Percentiles rank a stretch among this genome's conserved stretches.
These are phyloP conservation scores for Lactarius indigo DNA, from an alignment of 768 basidiomycete species.

Conservation along the genomic window DNA sequence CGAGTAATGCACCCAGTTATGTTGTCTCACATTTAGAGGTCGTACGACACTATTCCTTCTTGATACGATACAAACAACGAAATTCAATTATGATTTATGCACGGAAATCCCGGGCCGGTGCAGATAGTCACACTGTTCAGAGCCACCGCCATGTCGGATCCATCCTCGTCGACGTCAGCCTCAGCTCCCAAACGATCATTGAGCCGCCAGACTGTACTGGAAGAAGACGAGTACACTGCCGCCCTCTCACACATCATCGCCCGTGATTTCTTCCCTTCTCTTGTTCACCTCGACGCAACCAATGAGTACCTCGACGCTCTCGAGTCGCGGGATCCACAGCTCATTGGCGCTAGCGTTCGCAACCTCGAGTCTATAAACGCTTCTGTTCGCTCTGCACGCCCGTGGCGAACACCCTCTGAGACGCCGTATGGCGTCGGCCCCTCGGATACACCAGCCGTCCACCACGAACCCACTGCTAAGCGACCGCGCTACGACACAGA, in stretches of 20 bases:
- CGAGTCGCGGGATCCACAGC: constrained; percentile 65
- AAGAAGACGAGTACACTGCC: constrained; percentile 94
- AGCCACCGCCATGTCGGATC: constrained; percentile 33
- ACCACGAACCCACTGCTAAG: constrained; percentile 46
- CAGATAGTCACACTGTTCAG: neutral
- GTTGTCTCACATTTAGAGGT: constrained; percentile 8
- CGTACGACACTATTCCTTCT: neutral
- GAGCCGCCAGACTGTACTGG: constrained; percentile 67
- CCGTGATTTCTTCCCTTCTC: constrained; percentile 96
- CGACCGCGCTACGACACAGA: constrained; percentile 55
- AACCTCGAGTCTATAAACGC: constrained; percentile 65
- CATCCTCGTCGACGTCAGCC: constrained; percentile 31
- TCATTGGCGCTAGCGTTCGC: constrained; percentile 74
- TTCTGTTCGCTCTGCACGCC: constrained; percentile 32
- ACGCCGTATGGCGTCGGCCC: constrained; percentile 63
- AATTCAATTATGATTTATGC: constrained; percentile 2
- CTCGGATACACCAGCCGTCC: constrained; percentile 61
- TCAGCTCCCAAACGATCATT: constrained; percentile 50
- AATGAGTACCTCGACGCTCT: constrained; percentile 84
- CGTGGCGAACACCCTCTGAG: constrained; percentile 48
- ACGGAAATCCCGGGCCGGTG: neutral
- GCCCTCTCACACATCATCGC: constrained; percentile 90
- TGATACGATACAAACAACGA: constrained; percentile 22
- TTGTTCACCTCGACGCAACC: constrained; percentile 84
- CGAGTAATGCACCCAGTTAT: constrained; percentile 23